These are phyloP conservation scores for Citrus trifoliata DNA, from an alignment of 345 rosid species.

Conservation along the genomic window DNA sequence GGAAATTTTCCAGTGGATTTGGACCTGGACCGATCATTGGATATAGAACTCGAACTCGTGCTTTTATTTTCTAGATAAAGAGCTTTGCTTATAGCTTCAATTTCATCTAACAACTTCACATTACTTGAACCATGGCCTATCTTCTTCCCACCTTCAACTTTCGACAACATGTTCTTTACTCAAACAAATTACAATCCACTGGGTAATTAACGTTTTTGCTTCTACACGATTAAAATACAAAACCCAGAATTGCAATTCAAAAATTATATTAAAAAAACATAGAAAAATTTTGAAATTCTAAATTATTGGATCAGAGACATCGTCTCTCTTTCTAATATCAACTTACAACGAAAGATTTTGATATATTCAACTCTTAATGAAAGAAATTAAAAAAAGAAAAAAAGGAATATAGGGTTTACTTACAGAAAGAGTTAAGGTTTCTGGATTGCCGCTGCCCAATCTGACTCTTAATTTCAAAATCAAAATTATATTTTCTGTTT, in stretches of 20 bases:
- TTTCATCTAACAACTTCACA: slow-evolving; percentile 60
- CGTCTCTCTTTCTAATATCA: slow-evolving; percentile 5
- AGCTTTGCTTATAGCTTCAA: slow-evolving; percentile 73
- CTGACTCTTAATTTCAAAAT: background rate
- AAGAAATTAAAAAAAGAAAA: background rate
- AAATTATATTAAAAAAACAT: background rate
- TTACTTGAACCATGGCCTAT: slow-evolving; percentile 43
- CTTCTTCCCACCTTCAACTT: slow-evolving; percentile 52
- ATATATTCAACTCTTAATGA: background rate
- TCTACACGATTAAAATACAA: background rate
- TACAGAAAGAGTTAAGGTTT: slow-evolving; percentile 2
- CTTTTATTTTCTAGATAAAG: slow-evolving; percentile 56
- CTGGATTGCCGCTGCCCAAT: slow-evolving; percentile 6
- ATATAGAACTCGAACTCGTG: slow-evolving; percentile 20
- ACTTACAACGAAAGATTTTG: background rate
- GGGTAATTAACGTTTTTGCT: background rate
- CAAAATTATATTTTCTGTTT: too few relatives aligned
- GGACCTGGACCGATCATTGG: slow-evolving; percentile 36
- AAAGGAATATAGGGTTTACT: background rate
- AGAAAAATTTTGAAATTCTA: slow-evolving; percentile 11
- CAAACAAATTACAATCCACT: background rate
- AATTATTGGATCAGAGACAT: slow-evolving; percentile 7
- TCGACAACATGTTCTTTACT: slow-evolving; percentile 45
- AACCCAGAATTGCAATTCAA: background rate
- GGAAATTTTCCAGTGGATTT: slow-evolving; percentile 44